Conservation (phyloP, 2,329 filamentous ascomycete species). For the Colletotrichum tropicale region DNA sequence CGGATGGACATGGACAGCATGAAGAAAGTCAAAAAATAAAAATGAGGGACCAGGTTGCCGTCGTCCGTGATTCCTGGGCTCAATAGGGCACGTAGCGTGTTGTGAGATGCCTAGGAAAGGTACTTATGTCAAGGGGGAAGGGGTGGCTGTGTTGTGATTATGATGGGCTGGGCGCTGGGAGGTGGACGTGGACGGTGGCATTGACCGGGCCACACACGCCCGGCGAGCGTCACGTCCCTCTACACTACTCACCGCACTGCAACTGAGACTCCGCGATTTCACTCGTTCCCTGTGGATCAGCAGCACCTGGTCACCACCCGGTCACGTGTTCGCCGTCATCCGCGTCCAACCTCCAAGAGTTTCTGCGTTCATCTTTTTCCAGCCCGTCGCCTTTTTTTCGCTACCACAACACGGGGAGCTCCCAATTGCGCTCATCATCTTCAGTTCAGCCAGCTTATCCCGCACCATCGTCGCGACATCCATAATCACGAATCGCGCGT, state of each 20-base stretch:
- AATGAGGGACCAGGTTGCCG: neutral
- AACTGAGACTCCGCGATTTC: constrained; percentile 20
- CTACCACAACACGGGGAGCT: constrained; percentile 35
- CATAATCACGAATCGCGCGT: constrained; percentile 25
- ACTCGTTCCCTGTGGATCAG: constrained; percentile 19
- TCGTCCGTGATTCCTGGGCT: neutral
- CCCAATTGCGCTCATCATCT: constrained; percentile 36
- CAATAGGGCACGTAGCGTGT: neutral
- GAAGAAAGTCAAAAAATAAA: neutral
- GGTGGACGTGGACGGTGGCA: neutral
- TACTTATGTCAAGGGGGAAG: neutral
- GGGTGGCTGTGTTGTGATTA: constrained; percentile 4
- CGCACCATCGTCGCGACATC: constrained; percentile 14
- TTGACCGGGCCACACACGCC: constrained; percentile 12
- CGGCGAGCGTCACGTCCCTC: neutral
- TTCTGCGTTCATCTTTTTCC: constrained; percentile 23
- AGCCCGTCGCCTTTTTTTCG: constrained; percentile 13
- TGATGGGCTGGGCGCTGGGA: neutral
- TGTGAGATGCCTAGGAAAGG: neutral
- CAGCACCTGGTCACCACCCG: neutral
- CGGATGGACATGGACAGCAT: neutral
- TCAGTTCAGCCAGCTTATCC: constrained; percentile 24
- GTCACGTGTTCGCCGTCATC: constrained; percentile 21
- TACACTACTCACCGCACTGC: neutral
- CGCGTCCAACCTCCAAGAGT: constrained; percentile 21